These are phyloP conservation scores for Saprolegnia diclina DNA, from an alignment of 352 stramenopile species.

Conservation along the genomic window DNA sequence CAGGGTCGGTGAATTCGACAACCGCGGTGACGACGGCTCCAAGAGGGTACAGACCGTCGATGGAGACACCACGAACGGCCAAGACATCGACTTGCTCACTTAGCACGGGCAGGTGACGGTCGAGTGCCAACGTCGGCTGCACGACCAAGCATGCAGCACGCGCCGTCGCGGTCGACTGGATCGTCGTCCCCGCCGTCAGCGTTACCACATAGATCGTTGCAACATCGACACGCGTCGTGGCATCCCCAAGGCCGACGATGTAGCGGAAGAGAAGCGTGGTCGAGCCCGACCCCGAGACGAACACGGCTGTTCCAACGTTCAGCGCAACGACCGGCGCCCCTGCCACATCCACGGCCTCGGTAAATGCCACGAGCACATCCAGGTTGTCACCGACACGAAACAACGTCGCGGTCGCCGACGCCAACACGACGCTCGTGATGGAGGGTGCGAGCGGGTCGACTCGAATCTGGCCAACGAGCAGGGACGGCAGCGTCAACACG, in stretches of 20 bases:
- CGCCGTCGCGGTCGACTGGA: neutral
- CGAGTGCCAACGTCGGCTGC: neutral
- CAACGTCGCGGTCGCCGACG: constrained; percentile 36
- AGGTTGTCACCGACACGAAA: constrained; percentile 33
- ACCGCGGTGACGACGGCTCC: constrained; percentile 53
- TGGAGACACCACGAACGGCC: constrained; percentile 17
- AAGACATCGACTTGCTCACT: neutral
- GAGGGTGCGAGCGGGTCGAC: constrained; percentile 42
- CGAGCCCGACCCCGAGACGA: constrained; percentile 45
- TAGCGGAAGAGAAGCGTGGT: constrained; percentile 48
- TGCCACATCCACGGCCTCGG: constrained; percentile 1
- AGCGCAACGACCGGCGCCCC: constrained; percentile 11
- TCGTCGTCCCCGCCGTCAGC: neutral
- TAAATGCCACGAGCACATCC: constrained; percentile 19
- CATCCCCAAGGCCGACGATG: constrained; percentile 49
- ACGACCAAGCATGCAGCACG: neutral
- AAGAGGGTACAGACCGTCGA: constrained; percentile 49
- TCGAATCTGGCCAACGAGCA: constrained; percentile 22
- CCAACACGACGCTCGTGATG: constrained; percentile 51
- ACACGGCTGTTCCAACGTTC: constrained; percentile 34
- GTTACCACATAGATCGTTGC: neutral
- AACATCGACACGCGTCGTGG: neutral
- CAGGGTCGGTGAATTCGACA: constrained; percentile 49
- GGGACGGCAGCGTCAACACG: constrained; percentile 29
- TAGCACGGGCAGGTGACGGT: too few species aligned